Base-by-base conservation (phyloP, 1,139 yeast species). In the Kazachstania sp. region DNA sequence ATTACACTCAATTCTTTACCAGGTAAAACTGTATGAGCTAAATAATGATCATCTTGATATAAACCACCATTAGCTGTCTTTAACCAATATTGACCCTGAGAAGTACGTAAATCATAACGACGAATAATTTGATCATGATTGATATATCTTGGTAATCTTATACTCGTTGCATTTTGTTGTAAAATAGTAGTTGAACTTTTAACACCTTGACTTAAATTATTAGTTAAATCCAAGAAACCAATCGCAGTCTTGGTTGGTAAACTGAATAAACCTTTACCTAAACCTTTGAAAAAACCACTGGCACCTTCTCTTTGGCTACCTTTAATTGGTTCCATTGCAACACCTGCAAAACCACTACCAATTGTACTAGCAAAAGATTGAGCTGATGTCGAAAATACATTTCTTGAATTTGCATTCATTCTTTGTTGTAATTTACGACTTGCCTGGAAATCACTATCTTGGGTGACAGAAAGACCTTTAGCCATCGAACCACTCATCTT, bases 171-270 rank as follows among this genome's bases (percentile, higher is more conserved):
- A 0, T 84, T 84, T 44, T 83, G 90, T 11, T 87, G 97, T 63
- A 88, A 84, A 2, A 86, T 92, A 0, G 96, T 86, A 0, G 99
- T 87, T 0, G 97, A 86, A 63, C 84, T 88, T 51, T 92, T 76
- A 44, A 94, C 90, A 23, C 97, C 97, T 64, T 90, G 97, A 68
- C 95, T 83, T 29, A 92, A 82, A 66, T 87, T 90, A 43, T 87
- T 84, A 0, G 98, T 96, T 54, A 94, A 72, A 63, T 94, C 99
- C 59, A 94, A 83, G 32, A 92, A 66, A 7, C 99, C 99, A 59
- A 92, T 88, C 0, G 97, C 96, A 0, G 98, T 87, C 67, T 94
- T 94, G 0, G 98, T 88, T 0, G 98, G 98, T 37, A 94, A 70
- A 0, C 98, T 98, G 47, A 94, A 79, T 20, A 94, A 64, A n/a